phyloP scores from a whole-genome alignment of 2,329 filamentous ascomycete genomes.

The Fonsecaea pugnacius region DNA sequence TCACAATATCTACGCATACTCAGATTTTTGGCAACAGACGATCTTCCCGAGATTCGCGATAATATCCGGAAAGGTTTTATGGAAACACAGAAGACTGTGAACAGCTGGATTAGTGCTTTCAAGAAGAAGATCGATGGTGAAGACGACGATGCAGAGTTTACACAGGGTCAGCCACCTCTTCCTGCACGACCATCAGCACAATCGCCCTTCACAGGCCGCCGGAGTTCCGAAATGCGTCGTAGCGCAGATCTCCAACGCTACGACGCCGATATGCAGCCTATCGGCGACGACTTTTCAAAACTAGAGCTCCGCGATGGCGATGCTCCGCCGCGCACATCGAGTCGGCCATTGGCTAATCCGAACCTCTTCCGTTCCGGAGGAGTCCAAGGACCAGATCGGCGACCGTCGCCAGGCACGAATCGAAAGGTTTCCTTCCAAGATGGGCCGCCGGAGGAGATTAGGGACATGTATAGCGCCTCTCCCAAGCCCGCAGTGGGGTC shows the following conservation, averaged over 20 bases:
- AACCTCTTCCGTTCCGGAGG: slow-evolving; percentile 70
- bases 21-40: slow-evolving; percentile 60
- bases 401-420: slow-evolving; percentile 53
- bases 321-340: slow-evolving; percentile 60
- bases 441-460: slow-evolving; percentile 77
- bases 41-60: slow-evolving; percentile 88
- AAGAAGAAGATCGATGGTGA: slow-evolving; percentile 94
- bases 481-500: slow-evolving; percentile 57
- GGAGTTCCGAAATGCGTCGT: slow-evolving; percentile 68
- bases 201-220: slow-evolving; percentile 48
- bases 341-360: slow-evolving; percentile 72
- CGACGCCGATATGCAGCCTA: slow-evolving; percentile 87
- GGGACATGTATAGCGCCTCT: slow-evolving; percentile 70
- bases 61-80: slow-evolving; percentile 93
- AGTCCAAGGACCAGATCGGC: slow-evolving; percentile 40
- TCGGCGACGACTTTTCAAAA: slow-evolving; percentile 83
- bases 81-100: slow-evolving; percentile 91
- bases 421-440: slow-evolving; percentile 64
- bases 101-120: slow-evolving; percentile 86
- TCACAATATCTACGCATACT: slow-evolving; percentile 27
- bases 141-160: slow-evolving; percentile 71
- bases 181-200: slow-evolving; percentile 45
- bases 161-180: slow-evolving; percentile 40
- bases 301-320: slow-evolving; percentile 67
- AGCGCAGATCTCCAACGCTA: slow-evolving; percentile 91